Evolutionary conservation across 2,329 filamentous ascomycete species (phyloP).

Genomic region (Fusarium fujikuroi): DNA sequence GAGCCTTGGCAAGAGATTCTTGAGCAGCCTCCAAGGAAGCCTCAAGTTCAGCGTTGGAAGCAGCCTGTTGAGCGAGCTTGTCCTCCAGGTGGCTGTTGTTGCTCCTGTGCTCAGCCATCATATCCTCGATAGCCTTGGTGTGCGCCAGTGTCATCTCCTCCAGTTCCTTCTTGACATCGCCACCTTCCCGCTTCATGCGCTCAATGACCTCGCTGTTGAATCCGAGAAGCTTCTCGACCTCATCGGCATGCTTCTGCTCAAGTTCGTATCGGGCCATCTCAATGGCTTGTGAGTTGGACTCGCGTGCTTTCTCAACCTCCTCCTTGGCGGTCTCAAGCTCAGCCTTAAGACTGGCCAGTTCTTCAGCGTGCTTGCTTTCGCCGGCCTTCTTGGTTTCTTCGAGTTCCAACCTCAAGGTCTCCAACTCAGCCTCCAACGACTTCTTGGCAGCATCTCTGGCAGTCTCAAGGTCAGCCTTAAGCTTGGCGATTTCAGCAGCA

Average conservation of each 20-base stretch:
- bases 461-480: slow-evolving; percentile 47
- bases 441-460: slow-evolving; percentile 46
- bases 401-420: slow-evolving; percentile 54
- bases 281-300: slow-evolving; percentile 56
- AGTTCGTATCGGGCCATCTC: slow-evolving; percentile 59
- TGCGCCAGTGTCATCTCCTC: slow-evolving; percentile 54
- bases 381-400: slow-evolving; percentile 56
- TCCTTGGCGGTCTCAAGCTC: slow-evolving; percentile 40
- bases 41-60: slow-evolving; percentile 51
- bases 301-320: slow-evolving; percentile 59
- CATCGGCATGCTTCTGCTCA: slow-evolving; percentile 57
- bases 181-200: slow-evolving; percentile 53
- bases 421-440: slow-evolving; percentile 52
- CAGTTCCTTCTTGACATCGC: slow-evolving; percentile 55
- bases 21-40: slow-evolving; percentile 53
- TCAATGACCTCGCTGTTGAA: slow-evolving; percentile 57
- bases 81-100: slow-evolving; percentile 50
- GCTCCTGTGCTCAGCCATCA: slow-evolving; percentile 53
- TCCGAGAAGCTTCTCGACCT: slow-evolving; percentile 59
- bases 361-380: slow-evolving; percentile 48
- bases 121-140: slow-evolving; percentile 53
- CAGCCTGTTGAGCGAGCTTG: slow-evolving; percentile 50
- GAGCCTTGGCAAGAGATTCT: slow-evolving; percentile 56
- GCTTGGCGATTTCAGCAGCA: slow-evolving; percentile 44
- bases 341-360: slow-evolving; percentile 49